Evolutionary conservation across 2,329 filamentous ascomycete genomes (phyloP), one percentile per base, ranked within the genome.

Genomic region (Myrmaecium sp.): DNA sequence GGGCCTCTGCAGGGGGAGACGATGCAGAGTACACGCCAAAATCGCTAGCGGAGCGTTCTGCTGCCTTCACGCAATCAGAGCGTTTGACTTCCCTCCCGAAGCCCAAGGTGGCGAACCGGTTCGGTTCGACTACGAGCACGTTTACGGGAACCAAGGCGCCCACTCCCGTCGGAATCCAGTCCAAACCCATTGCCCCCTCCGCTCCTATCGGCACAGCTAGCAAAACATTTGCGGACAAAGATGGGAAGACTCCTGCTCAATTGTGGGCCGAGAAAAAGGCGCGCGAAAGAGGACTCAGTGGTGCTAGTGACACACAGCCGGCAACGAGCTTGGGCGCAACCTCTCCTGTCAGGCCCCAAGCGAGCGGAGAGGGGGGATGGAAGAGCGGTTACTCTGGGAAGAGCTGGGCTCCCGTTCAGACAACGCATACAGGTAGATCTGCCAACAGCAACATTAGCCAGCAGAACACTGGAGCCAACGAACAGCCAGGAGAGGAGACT

Each of bases 181-280:
- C 69, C 8, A 74, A 74, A 33, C 52, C 69, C n/a, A 51, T 64
- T 6, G 59, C 70, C 15, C 49, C 69, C 14, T 55, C 71, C 12
- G 60, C 68, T 3, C 72, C 77, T 5, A 64, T 93, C 14, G 83
- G 82, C 14, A 66, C 71, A 36, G 83, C 84, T 19, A 91, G 82
- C 55, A 74, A 82, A 43, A 93, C 83, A 1, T 98, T 95, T 58
- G 89, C 89, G 10, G 84, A 94, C 38, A 64, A 91, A 50, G 84
- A 79, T 35, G 89, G 89, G 34, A 98, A 95, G 62, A 95, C 89
- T 4, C 89, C 89, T 5, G 84, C 89, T 16, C 89, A 98, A 52
- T 58, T 93, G 18, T 98, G 89, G 89, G 86, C 86, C 0, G 89
- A 98, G 60, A 92, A 84, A 60, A 95, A 95, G 60, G 86, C 80